phyloP scores from a whole-genome alignment of 495 filamentous ascomycete genomes.

The Penicillium nucicola region DNA sequence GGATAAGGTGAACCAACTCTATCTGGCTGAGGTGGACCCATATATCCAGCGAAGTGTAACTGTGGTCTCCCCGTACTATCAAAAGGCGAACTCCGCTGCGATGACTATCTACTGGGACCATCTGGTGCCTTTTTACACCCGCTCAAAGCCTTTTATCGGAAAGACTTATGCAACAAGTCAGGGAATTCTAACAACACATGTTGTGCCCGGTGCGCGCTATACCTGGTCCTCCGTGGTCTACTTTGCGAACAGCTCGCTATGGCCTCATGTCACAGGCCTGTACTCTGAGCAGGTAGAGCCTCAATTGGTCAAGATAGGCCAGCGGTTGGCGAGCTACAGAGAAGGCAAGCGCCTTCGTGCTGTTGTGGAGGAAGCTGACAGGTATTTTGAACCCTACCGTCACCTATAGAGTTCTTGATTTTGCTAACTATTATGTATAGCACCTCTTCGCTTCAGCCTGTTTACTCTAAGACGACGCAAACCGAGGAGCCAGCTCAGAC shows the following conservation, averaged over 20 bases:
- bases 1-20: conserved; percentile 56
- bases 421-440: conserved; percentile 20
- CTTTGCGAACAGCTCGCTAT: conserved; percentile 72
- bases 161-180: conserved; percentile 65
- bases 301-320: conserved; percentile 86
- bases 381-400: conserved; percentile 22
- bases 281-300: conserved; percentile 93
- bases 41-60: conserved; percentile 61
- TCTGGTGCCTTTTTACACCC: conserved; percentile 71
- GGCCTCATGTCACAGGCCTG: conserved; percentile 73
- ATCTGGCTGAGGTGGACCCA: conserved; percentile 66
- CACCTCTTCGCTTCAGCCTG: conserved; percentile 27
- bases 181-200: conserved; percentile 64
- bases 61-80: conserved; percentile 67
- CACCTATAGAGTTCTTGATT: not conserved
- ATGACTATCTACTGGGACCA: conserved; percentile 66
- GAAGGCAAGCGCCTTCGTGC: conserved; percentile 62
- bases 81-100: conserved; percentile 55
- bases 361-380: conserved; percentile 54
- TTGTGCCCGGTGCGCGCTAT: conserved; percentile 67
- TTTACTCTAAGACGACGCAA: conserved; percentile 19
- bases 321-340: conserved; percentile 80
- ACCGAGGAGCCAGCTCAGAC: conserved; percentile 16
- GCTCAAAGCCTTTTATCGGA: conserved; percentile 68
- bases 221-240: conserved; percentile 62